Conservation (phyloP, 768 basidiomycete species). For the Boletus reticulatus region DNA sequence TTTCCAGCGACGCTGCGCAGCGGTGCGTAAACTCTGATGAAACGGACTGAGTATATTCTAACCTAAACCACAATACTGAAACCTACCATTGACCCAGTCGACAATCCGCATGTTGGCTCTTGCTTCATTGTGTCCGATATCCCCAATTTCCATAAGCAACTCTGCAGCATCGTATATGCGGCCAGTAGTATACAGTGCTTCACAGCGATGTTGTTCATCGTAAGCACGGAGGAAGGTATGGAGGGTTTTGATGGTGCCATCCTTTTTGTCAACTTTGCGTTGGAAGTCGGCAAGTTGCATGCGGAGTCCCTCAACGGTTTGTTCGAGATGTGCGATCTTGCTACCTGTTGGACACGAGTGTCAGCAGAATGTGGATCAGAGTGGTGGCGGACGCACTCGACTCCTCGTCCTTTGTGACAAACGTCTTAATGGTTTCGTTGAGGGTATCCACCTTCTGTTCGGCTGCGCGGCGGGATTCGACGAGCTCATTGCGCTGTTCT, state of each 20-base stretch:
- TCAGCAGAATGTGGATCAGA: not conserved
- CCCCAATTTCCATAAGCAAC: not conserved
- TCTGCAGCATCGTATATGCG: constrained; percentile 1
- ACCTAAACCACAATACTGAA: not conserved
- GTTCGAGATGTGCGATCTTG: not conserved
- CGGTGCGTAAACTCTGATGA: not conserved
- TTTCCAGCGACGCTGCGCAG: not conserved
- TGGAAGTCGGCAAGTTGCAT: not conserved
- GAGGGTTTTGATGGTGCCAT: not conserved
- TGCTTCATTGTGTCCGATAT: not conserved
- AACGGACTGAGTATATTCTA: not conserved
- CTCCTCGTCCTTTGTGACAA: not conserved
- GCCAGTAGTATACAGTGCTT: constrained; percentile 1
- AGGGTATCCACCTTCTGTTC: not conserved
- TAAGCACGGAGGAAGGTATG: not conserved
- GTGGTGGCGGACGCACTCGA: not conserved
- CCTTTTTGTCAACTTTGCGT: not conserved
- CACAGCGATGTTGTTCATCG: constrained; percentile 1
- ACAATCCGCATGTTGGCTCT: not conserved
- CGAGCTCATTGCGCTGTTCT: not conserved
- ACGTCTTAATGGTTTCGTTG: not conserved
- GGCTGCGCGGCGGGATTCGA: not conserved
- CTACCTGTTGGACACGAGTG: not conserved
- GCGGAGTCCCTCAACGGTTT: not conserved
- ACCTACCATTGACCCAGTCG: constrained; percentile 4